A percentile compares a stretch with the other conserved stretches of the same genome.
Conservation (phyloP, 2,329 filamentous ascomycete species). For the Elsinoe arachidis region DNA sequence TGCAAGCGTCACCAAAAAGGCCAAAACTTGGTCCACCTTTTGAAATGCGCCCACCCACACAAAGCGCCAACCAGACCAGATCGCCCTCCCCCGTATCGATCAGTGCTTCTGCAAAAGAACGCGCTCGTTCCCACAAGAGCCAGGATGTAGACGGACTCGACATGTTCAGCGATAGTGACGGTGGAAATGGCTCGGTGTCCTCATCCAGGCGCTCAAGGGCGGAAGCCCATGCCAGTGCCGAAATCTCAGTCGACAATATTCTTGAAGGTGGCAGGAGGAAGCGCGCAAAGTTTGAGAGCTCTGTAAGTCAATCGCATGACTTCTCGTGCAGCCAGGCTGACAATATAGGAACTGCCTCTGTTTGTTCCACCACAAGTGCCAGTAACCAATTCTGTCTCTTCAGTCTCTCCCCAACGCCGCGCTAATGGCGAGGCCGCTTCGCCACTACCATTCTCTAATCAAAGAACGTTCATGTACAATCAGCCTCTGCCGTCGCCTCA, state of each 20-base stretch:
- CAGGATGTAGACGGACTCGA: conserved; percentile 60
- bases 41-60: conserved; percentile 53
- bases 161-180: conserved; percentile 82
- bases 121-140: conserved; percentile 45
- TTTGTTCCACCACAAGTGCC: conserved; percentile 94
- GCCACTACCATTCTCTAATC: conserved; percentile 57
- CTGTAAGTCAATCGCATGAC: conserved; percentile 54
- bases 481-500: conserved; percentile 77
- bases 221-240: conserved; percentile 84
- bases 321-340: conserved; percentile 14
- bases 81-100: conserved; percentile 60
- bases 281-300: conserved; percentile 90
- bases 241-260: conserved; percentile 97
- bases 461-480: conserved; percentile 71
- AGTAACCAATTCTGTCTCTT: conserved; percentile 92
- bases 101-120: conserved; percentile 54
- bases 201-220: conserved; percentile 66
- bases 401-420: conserved; percentile 82
- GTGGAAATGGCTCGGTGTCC: conserved; percentile 62
- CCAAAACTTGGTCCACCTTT: conserved; percentile 56
- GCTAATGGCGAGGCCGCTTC: conserved; percentile 59
- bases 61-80: conserved; percentile 45
- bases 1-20: conserved; percentile 40
- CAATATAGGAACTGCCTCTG: conserved; percentile 74
- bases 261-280: conserved; percentile 94